Base-by-base conservation (phyloP, 345 rosid species). In the Lenwebbia sp. region DNA sequence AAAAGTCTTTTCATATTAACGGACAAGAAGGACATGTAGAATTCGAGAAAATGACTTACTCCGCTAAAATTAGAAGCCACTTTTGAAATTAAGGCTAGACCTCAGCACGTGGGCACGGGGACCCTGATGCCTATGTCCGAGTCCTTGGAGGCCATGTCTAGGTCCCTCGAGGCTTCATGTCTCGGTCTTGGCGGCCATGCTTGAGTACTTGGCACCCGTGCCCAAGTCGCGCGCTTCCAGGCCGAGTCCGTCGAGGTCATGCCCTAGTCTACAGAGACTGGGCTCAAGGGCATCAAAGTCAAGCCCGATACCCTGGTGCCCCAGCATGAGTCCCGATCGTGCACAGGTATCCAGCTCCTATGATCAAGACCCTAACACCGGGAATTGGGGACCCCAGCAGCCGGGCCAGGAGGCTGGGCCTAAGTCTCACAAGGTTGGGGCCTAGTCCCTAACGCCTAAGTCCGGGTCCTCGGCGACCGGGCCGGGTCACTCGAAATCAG, bases 171-270 rank as follows among this genome's bases (percentile, higher is more conserved):
- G 75, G 11, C 40, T 14, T 28, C 3, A 10, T 3, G 0, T 1
- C 75, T 62, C 21, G 5, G 7, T 62, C 75, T 21, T 2, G 2
- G 4, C 0, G 21, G 4, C 2, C 37, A 14, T 6, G 37, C 37
- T 60, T 1, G 37, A n/a, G 4, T 28, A 60, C 9, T n/a, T 10
- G 0, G 6, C 0, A 13, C 65, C 28, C 1, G 70, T 13, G 19
- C 70, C 4, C 37, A 0, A n/a, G 70, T 28, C 15, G 2, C 0
- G 2, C 0, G 70, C 19, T 0, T 28, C 70, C 37, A 28, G 28
- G 70, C 37, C 0, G 0, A 60, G 70, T 60, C 15, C 2, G 28
- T 60, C 70, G 3, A n/a, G 37, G 4, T 58, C 19, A n/a, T 8
- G 17, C 17, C 1, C 30, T 7, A 28, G 70, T n/a, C 9, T 17